Evolutionary conservation across 2,329 filamentous ascomycete species (phyloP), one percentile per base, ranked within the genome.

Genomic region (Penicillium sp.): DNA sequence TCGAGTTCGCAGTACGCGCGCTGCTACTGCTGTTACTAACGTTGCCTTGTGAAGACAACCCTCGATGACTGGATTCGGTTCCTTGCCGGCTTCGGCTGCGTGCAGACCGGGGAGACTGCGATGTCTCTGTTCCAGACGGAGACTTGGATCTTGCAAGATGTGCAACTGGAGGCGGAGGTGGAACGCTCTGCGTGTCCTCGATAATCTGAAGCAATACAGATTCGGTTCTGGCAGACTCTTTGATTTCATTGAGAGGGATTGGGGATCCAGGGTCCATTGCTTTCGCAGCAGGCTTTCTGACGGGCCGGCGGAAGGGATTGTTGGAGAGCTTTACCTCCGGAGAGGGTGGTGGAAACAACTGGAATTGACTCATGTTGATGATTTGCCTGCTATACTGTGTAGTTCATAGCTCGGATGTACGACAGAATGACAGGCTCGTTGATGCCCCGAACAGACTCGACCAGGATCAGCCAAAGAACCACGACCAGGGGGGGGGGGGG

Each of bases 271-370:
- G 47, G 15, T 59, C 50, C 14, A 49, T 45, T n/a, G n/a, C n/a
- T 17, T 52, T 55, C 10, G 44, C 19, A 2, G 48, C 43, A 14
- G 50, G 49, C 25, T 55, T 62, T 38, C 50, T 57, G 16, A 50
- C 44, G 3, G 44, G 51, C 40, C 51, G 60, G 25, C 59, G 58
- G 43, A 66, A 65, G 1, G 63, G 60, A 34, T 68, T 65, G 39
- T 59, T 64, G 15, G 51, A 47, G 15, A 39, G 50, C 40, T 57
- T 55, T 31, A 46, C 43, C 46, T 58, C 57, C 8, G 57, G 52
- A 8, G 64, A 57, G 34, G 60, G 57, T n/a, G 62, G 50, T 13
- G 67, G 67, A 29, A 69, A 69, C 33, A 70, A 55, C 39, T 68
- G 66, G 33, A 70, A 70, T 40, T 67, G 63, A 39, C 50, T 62